Conservation (phyloP, 2,329 filamentous ascomycete genomes). For the Fusarium camptoceras region DNA sequence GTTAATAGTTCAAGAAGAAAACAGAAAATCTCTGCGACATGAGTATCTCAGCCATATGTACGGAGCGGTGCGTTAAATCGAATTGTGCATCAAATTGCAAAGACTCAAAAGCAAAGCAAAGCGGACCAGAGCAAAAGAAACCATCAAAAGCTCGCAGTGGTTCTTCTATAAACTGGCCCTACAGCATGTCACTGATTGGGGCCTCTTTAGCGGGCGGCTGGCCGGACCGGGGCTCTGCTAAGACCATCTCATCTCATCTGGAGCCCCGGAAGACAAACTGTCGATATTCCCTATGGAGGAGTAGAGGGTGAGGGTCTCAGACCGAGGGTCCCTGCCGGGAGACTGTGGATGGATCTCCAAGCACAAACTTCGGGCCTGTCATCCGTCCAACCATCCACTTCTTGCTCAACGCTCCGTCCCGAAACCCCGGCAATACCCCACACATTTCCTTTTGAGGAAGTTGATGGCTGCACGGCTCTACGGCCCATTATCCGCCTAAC, state of each 20-base stretch:
- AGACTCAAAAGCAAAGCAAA: constrained; percentile 7
- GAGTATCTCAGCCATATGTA: constrained; percentile 27
- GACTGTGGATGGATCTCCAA: constrained; percentile 39
- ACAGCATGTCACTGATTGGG: constrained; percentile 7
- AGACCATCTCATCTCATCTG: constrained; percentile 33
- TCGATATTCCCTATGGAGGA: constrained; percentile 26
- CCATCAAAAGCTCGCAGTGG: constrained; percentile 27
- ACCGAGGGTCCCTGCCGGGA: constrained; percentile 15
- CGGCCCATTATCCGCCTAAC: constrained; percentile 36
- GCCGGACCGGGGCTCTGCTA: constrained; percentile 42
- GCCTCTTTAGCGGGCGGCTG: constrained; percentile 36
- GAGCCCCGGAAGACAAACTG: constrained; percentile 22
- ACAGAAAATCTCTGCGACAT: neutral
- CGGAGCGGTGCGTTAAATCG: constrained; percentile 2
- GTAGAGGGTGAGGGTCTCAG: constrained; percentile 18
- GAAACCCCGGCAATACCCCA: constrained; percentile 46
- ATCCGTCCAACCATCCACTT: constrained; percentile 42
- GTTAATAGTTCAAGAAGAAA: constrained; percentile 22
- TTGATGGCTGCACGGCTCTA: constrained; percentile 38
- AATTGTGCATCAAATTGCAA: constrained; percentile 9
- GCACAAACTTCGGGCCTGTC: constrained; percentile 45
- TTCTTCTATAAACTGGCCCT: constrained; percentile 34
- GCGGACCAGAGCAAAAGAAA: constrained; percentile 6
- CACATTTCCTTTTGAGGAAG: constrained; percentile 34
- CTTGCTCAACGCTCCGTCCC: constrained; percentile 41